Evolutionary conservation across 352 stramenopile species (phyloP), one percentile per base, ranked within the genome.

Genomic region (Phytophthora aleatoria): DNA sequence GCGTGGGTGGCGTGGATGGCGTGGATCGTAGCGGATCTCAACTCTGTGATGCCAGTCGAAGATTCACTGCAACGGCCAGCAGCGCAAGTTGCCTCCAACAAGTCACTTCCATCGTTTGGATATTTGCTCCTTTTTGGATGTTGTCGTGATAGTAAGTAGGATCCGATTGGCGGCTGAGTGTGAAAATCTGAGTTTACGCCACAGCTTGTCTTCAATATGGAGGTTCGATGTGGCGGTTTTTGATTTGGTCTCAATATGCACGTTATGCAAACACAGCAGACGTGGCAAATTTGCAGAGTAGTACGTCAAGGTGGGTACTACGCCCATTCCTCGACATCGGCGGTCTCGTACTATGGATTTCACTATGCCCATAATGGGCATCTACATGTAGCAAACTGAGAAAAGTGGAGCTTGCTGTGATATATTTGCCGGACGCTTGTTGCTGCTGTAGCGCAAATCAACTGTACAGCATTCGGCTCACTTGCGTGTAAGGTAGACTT

Each of bases 11-110:
- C 35, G 39, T 26, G 16, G 0, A 20, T 20, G 16, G 16, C 16
- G 20, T 35, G 3, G 51, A 3, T 5, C 15, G n/a, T 41, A 47
- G 26, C 52, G 28, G 43, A 62, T 62, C 42, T 62, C 55, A 62
- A 44, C 49, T 43, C 48, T 52, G 57, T 58, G 59, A 67, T 67
- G 56, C 42, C 42, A 61, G 15, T 50, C 50, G 39, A 39, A 41
- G 35, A 41, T 41, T 41, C 35, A 41, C 35, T 41, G 35, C 35
- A 41, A 41, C 35, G 35, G 35, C n/a, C 35, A 41, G 10, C 35
- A 15, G 28, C 3, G 35, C 35, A n/a, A 36, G 6, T 36, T 36
- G 31, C 31, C 8, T 36, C 31, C 31, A 8, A 12, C 31, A 11
- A 36, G 31, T 41, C 35, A 41, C 35, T 41, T 41, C 35, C 35